A percentile compares a stretch with the other conserved stretches of the same genome.
Evolutionary conservation across 2,329 filamentous ascomycete species (phyloP).

Genomic region (Colletotrichum incanum): DNA sequence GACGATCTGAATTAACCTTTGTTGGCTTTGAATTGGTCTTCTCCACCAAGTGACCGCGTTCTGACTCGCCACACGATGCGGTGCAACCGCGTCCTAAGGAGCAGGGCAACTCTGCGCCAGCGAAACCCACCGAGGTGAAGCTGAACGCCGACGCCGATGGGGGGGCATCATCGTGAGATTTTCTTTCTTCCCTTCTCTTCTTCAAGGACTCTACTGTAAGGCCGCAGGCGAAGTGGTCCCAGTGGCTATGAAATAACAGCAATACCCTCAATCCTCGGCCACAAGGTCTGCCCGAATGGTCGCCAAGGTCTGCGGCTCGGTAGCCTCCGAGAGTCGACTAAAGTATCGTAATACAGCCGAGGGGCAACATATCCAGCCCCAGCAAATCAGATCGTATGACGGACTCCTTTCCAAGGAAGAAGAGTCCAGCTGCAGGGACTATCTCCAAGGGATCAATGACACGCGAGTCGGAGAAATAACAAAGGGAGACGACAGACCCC

Average conservation of each 20-base stretch:
- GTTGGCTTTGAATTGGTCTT: constrained; percentile 33
- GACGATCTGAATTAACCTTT: constrained; percentile 30
- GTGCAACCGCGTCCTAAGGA: constrained; percentile 14
- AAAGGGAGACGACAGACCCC: constrained; percentile 31
- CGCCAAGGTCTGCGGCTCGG: constrained; percentile 12
- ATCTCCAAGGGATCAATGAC: constrained; percentile 4
- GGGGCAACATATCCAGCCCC: background rate
- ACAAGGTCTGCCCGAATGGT: constrained; percentile 3
- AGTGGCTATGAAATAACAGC: constrained; percentile 20
- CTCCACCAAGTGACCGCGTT: constrained; percentile 18
- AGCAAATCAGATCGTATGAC: background rate
- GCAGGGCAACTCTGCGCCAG: constrained; percentile 20
- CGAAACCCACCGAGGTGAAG: constrained; percentile 29
- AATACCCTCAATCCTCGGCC: constrained; percentile 19
- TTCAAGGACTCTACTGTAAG: background rate
- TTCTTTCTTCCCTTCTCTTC: background rate
- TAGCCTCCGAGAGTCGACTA: constrained; percentile 26
- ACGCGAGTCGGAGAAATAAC: constrained; percentile 41
- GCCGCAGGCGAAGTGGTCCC: constrained; percentile 1
- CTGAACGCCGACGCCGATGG: constrained; percentile 4
- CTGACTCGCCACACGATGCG: constrained; percentile 31
- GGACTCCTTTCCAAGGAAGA: background rate
- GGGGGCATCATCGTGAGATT: constrained; percentile 12
- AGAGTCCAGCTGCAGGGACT: constrained; percentile 12
- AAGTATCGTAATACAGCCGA: constrained; percentile 18